Evolutionary conservation across 2,329 filamentous ascomycete genomes (phyloP).

Genomic region (Talaromyces sp.): DNA sequence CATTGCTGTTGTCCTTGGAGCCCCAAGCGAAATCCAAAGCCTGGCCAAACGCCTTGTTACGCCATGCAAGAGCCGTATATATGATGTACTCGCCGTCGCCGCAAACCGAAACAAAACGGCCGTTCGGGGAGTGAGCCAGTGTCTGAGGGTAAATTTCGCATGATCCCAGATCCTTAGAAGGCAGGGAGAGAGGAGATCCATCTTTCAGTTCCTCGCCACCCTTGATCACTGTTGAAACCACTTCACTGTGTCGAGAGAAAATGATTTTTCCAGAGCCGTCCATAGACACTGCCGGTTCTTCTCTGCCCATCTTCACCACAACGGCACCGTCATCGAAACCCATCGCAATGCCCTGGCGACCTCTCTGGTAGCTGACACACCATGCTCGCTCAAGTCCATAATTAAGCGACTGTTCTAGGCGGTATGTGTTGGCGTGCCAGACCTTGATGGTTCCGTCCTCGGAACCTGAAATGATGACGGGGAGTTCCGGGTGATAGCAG

Average conservation of each 20-base stretch:
- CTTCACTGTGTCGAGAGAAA: slow-evolving; percentile 92
- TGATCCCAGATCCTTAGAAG: slow-evolving; percentile 89
- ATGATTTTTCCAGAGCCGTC: slow-evolving; percentile 92
- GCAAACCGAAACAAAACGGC: slow-evolving; percentile 81
- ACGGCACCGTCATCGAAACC: slow-evolving; percentile 98
- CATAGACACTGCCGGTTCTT: slow-evolving; percentile 98
- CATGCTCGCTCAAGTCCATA: slow-evolving; percentile 94
- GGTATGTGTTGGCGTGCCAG: slow-evolving; percentile 97
- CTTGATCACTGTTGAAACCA: slow-evolving; percentile 92
- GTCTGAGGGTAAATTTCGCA: slow-evolving; percentile 97
- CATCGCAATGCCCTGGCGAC: slow-evolving; percentile 88
- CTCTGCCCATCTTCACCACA: slow-evolving; percentile 93
- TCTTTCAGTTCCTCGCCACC: slow-evolving; percentile 85
- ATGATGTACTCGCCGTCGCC: slow-evolving; percentile 99
- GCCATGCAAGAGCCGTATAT: slow-evolving; percentile 91
- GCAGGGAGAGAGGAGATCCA: slow-evolving; percentile 75
- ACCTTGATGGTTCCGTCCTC: slow-evolving; percentile 97
- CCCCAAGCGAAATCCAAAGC: slow-evolving; percentile 97
- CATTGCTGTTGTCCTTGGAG: slow-evolving; percentile 94
- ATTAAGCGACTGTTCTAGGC: slow-evolving; percentile 90
- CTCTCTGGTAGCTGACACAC: slow-evolving; percentile 95
- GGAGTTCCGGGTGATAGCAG: slow-evolving; percentile 93
- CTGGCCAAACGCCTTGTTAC: slow-evolving; percentile 95
- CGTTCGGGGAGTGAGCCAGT: slow-evolving; percentile 91
- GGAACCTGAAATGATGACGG: slow-evolving; percentile 94